These are phyloP conservation scores for Mycocentrospora acerina DNA, from an alignment of 2,329 filamentous ascomycete species.

Conservation along the genomic window DNA sequence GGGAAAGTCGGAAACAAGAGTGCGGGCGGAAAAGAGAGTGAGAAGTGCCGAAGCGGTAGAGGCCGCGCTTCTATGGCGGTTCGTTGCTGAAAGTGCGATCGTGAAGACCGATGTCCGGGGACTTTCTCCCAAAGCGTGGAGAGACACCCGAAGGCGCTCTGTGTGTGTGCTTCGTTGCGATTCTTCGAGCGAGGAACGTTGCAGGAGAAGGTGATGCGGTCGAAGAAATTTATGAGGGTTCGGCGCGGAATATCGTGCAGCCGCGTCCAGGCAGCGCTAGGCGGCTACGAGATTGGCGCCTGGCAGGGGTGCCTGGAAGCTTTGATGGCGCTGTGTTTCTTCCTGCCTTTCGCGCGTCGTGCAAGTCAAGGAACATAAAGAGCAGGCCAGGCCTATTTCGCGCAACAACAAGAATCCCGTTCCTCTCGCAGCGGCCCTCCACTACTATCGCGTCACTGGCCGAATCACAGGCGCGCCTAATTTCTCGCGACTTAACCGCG, in stretches of 20 bases:
- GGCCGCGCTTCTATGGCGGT: slow-evolving; percentile 99
- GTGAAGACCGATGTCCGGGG: slow-evolving; percentile 79
- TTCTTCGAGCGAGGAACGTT: slow-evolving; percentile 96
- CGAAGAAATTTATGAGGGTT: slow-evolving; percentile 21
- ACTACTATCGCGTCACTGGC: neutral
- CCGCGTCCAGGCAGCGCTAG: slow-evolving; percentile 20
- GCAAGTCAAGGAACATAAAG: slow-evolving; percentile 11
- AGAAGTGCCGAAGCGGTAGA: slow-evolving; percentile 50
- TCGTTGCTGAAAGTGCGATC: slow-evolving; percentile 82
- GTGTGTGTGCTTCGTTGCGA: slow-evolving; percentile 98
- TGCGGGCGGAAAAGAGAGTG: slow-evolving; percentile 55
- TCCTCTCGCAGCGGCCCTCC: neutral
- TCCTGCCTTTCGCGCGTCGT: slow-evolving; percentile 15
- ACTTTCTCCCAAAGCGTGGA: slow-evolving; percentile 99
- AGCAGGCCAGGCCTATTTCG: slow-evolving; percentile 7
- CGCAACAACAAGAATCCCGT: neutral
- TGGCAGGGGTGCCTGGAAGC: slow-evolving; percentile 32
- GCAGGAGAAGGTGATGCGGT: slow-evolving; percentile 27
- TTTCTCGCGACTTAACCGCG: slow-evolving; percentile 1
- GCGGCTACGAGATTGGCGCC: slow-evolving; percentile 21
- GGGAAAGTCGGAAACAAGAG: slow-evolving; percentile 43
- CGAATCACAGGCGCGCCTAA: slow-evolving; percentile 7
- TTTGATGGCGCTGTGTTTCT: slow-evolving; percentile 16
- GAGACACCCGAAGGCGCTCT: slow-evolving; percentile 52
- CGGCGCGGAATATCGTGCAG: slow-evolving; percentile 12